Evolutionary conservation across 129 eudicot species (phyloP).

Genomic region (Artemisia annua): DNA sequence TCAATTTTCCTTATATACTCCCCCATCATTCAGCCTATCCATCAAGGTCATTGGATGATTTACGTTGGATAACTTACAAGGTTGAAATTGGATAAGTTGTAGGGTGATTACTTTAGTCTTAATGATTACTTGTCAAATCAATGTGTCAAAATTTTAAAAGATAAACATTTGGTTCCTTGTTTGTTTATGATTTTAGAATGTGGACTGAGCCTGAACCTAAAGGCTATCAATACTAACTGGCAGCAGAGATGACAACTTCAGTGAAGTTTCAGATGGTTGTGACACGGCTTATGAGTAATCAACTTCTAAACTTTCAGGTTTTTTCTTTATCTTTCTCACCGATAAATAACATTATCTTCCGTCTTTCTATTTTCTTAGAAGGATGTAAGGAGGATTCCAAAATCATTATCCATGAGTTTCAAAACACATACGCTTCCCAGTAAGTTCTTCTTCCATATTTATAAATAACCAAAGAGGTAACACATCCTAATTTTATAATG

Average conservation of each 20-base stretch:
- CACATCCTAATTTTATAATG: conserved; percentile 14
- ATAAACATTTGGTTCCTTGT: background rate
- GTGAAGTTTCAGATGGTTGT: conserved; percentile 71
- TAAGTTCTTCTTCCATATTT: conserved; percentile 31
- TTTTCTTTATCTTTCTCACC: background rate
- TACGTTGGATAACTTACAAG: background rate
- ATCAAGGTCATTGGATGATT: background rate
- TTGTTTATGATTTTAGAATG: conserved; percentile 49
- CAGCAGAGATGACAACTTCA: conserved; percentile 46
- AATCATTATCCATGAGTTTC: conserved; percentile 53
- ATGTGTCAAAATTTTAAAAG: background rate
- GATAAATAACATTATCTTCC: background rate
- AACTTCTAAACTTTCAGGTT: conserved; percentile 8
- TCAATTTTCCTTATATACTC: background rate
- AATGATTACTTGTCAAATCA: background rate
- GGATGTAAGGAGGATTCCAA: conserved; percentile 51
- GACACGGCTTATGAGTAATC: conserved; percentile 48
- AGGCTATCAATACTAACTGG: conserved; percentile 46
- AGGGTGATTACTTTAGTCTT: background rate
- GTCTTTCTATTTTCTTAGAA: conserved; percentile 38
- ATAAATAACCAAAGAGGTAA: background rate
- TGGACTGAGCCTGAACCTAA: conserved; percentile 90
- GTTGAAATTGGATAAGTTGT: background rate
- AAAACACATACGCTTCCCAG: conserved; percentile 72
- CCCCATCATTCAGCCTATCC: background rate